Evolutionary conservation across 163 green algal genomes (phyloP).

Genomic region (Scenedesmus sp.): DNA sequence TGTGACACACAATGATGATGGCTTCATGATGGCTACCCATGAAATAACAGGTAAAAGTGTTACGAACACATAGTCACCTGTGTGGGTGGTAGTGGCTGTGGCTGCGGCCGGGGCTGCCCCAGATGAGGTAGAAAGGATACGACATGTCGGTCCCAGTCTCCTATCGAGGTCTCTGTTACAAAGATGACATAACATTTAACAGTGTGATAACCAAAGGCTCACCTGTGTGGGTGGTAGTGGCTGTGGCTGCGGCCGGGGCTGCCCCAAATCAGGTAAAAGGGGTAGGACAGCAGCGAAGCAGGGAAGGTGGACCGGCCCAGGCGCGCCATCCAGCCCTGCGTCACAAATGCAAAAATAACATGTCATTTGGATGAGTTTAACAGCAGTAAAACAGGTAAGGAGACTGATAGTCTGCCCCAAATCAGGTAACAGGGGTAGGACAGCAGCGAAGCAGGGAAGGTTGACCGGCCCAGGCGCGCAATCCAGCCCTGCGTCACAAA

Average conservation of each 20-base stretch:
- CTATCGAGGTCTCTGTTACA: slow-evolving; percentile 47
- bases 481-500: slow-evolving; percentile 25
- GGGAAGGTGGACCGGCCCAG: slow-evolving; percentile 57
- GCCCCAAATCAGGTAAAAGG: slow-evolving; percentile 64
- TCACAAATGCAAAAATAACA: not conserved
- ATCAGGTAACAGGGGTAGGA: not conserved
- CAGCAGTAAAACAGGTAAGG: too few relatives aligned
- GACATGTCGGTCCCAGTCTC: slow-evolving; percentile 53
- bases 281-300: slow-evolving; percentile 78
- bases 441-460: not conserved
- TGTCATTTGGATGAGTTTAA: too few relatives aligned
- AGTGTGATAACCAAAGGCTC: not conserved
- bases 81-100: not conserved
- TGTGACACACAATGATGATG: too few relatives aligned
- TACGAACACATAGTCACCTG: too few relatives aligned
- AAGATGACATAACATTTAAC: not conserved
- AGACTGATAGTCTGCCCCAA: too few relatives aligned
- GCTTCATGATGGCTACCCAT: too few relatives aligned
- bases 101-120: slow-evolving; percentile 72
- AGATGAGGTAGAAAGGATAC: slow-evolving; percentile 75
- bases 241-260: slow-evolving; percentile 84
- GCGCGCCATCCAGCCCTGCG: slow-evolving; percentile 28
- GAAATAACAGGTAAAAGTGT: too few relatives aligned
- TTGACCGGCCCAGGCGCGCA: not conserved
- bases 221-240: slow-evolving; percentile 85